Percentiles rank a stretch among this genome's conserved stretches.
Conservation (phyloP, 2,329 filamentous ascomycete genomes). For the Cadophora luteo-olivacea region DNA sequence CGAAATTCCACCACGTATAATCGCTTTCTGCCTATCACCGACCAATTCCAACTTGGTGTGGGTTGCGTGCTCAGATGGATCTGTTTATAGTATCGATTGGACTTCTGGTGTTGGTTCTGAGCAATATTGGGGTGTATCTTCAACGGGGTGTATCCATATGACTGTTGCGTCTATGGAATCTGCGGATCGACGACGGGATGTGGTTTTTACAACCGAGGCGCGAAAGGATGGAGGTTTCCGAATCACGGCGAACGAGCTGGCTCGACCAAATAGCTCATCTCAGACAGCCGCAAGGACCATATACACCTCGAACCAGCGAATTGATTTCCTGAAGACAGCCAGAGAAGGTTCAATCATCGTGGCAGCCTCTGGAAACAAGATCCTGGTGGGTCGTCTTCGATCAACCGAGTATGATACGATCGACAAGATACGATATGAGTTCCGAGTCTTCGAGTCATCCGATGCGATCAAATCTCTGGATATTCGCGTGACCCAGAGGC, state of each 20-base stretch:
- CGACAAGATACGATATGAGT: slow-evolving; percentile 58
- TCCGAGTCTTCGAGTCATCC: slow-evolving; percentile 63
- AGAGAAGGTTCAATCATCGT: slow-evolving; percentile 65
- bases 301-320: slow-evolving; percentile 48
- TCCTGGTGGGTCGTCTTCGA: slow-evolving; percentile 65
- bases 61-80: slow-evolving; percentile 65
- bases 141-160: slow-evolving; percentile 45
- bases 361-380: slow-evolving; percentile 56
- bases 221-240: slow-evolving; percentile 43
- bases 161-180: slow-evolving; percentile 46
- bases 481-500: slow-evolving; percentile 53
- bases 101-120: slow-evolving; percentile 53
- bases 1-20: slow-evolving; percentile 42
- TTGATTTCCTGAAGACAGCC: slow-evolving; percentile 56
- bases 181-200: slow-evolving; percentile 43
- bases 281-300: slow-evolving; percentile 47
- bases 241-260: slow-evolving; percentile 46
- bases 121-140: slow-evolving; percentile 49
- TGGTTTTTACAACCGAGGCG: slow-evolving; percentile 45
- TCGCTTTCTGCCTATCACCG: slow-evolving; percentile 51
- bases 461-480: slow-evolving; percentile 74
- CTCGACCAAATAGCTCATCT: slow-evolving; percentile 40
- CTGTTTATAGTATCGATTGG: slow-evolving; percentile 66
- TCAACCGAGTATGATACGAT: slow-evolving; percentile 45
- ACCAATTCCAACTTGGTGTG: slow-evolving; percentile 57